phyloP scores from a whole-genome alignment of 2,329 filamentous ascomycete species.

The Blumeriella jaapii region DNA sequence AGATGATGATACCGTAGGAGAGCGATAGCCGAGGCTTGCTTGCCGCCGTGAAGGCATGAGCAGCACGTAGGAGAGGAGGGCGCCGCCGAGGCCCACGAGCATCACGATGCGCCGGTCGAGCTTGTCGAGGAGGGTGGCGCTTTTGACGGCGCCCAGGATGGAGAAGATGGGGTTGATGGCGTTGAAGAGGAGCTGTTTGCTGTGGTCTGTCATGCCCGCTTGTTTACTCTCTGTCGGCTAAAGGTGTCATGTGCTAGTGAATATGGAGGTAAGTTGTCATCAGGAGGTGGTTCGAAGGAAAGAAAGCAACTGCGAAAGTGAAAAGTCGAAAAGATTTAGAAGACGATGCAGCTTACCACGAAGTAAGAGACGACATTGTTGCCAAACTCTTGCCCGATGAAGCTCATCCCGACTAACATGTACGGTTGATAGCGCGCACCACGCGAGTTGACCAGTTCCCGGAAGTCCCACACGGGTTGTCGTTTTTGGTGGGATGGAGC shows the following conservation, averaged over 20 bases:
- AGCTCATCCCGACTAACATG: constrained; percentile 40
- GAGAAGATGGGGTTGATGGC: constrained; percentile 29
- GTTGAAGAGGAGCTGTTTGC: constrained; percentile 28
- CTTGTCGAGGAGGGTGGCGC: constrained; percentile 32
- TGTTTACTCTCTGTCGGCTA: constrained; percentile 33
- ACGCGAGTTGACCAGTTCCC: constrained; percentile 38
- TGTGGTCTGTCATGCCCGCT: constrained; percentile 26
- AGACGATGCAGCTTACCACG: too few species aligned
- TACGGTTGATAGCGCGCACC: constrained; percentile 37
- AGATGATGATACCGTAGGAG: too few species aligned
- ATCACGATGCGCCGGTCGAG: constrained; percentile 34
- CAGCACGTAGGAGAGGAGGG: constrained; percentile 14
- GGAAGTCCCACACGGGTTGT: constrained; percentile 51
- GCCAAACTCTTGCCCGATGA: constrained; percentile 39
- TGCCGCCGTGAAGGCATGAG: constrained; percentile 26
- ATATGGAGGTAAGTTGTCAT: too few species aligned
- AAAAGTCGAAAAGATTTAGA: neutral
- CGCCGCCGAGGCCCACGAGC: constrained; percentile 25
- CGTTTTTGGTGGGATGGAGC: constrained; percentile 34
- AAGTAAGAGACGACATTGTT: constrained; percentile 35
- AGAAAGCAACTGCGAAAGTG: too few species aligned
- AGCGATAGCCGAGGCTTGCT: too few species aligned
- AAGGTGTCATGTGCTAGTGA: too few species aligned
- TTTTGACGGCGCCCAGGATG: constrained; percentile 33
- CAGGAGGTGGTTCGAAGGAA: neutral